Evolutionary conservation across 257 asterid genomes (phyloP), one percentile per base, ranked within the genome.

Genomic region (Ballota nigra): DNA sequence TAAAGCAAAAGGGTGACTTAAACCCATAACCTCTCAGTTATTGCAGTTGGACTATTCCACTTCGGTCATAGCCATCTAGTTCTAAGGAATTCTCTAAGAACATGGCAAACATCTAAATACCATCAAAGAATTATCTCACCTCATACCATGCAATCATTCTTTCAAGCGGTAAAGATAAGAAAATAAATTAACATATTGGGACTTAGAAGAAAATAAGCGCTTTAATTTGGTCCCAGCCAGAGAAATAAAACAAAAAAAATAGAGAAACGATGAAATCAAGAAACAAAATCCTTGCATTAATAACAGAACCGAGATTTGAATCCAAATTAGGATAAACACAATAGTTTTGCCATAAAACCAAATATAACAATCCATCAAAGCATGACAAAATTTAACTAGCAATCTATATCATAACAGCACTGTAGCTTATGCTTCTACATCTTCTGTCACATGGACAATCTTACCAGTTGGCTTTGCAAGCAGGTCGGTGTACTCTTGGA

Each of bases 401-500:
- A 59, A 67, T 47, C 73, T 57, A 83, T 71, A 58, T 66, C 74
- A 33, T 6, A 33, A 19, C 0, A 67, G 26, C 58, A 1, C 5
- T 8, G 12, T 40, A 0, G 56, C 80, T 78, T 69, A 82, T n/a
- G 86, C 88, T 51, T 85, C 91, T 2, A 63, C 10, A 12, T 86
- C 88, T 0, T 85, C 91, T 3, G 68, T 51, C 0, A 68, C 71
- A 18, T 73, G 85, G 60, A 75, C 69, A 23, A 84, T 57, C 81
- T 87, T 84, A 58, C 86, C 51, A 8, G 89, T 79, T 68, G 92
- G 88, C 75, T 85, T 86, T 0, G 86, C 89, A 78, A 85, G 72
- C 10, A 85, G 70, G 78, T 89, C 92, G 6, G 96, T 86, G 85
- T 72, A 86, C 66, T 89, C 96, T 71, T 89, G 96, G 85, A 41